A percentile compares a stretch with the other conserved stretches of the same genome.
Conservation (phyloP, 2,329 filamentous ascomycete genomes). For the Hymenoscyphus albidus region DNA sequence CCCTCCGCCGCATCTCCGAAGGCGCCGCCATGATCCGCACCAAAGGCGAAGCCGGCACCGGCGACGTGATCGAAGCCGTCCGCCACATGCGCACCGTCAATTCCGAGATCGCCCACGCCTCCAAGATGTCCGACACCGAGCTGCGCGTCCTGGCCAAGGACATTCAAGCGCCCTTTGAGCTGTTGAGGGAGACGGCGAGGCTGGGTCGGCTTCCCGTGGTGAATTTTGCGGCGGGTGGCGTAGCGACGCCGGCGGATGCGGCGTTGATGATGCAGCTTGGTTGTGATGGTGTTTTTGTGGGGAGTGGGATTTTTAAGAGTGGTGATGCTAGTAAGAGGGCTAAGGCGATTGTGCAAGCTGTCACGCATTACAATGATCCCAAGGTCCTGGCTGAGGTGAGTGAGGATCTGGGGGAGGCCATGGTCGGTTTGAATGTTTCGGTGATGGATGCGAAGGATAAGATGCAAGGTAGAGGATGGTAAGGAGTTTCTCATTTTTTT, state of each 20-base stretch:
- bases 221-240: conserved; percentile 96
- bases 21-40: conserved; percentile 98
- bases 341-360: conserved; percentile 90
- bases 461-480: conserved; percentile 84
- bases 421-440: conserved; percentile 90
- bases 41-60: conserved; percentile 96
- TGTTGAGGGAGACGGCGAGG: conserved; percentile 83
- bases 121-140: conserved; percentile 62
- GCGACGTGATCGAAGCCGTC: conserved; percentile 94
- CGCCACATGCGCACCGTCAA: conserved; percentile 93
- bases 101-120: conserved; percentile 71
- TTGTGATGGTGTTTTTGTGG: conserved; percentile 96
- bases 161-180: conserved; percentile 69
- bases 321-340: conserved; percentile 87
- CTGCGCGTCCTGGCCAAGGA: conserved; percentile 77
- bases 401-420: conserved; percentile 89
- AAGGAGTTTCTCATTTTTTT: conserved; percentile 25
- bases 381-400: conserved; percentile 84
- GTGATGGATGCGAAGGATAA: conserved; percentile 75
- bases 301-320: conserved; percentile 95
- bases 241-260: conserved; percentile 97
- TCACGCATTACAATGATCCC: conserved; percentile 83
- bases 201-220: conserved; percentile 88
- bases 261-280: conserved; percentile 99
- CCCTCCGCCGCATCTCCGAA: conserved; percentile 83